A percentile compares a stretch with the other conserved stretches of the same genome.
These are phyloP conservation scores for Metschnikowia kunwiensis DNA, from an alignment of 805 yeast species.

Conservation along the genomic window DNA sequence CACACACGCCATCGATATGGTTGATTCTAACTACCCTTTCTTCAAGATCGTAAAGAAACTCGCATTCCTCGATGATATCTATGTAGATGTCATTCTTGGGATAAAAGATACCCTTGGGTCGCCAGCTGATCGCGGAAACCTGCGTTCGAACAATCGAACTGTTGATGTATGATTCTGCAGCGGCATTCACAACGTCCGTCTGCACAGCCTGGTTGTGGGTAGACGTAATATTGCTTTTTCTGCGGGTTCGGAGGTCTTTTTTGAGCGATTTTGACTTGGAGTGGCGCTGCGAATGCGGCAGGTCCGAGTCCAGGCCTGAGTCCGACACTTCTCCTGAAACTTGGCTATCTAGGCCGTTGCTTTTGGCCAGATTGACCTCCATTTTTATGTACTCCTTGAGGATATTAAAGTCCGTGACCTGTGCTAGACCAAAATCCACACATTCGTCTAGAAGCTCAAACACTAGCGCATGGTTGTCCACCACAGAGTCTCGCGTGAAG, in stretches of 20 bases:
- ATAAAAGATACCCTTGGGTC: constrained; percentile 45
- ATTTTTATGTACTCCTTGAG: constrained; percentile 74
- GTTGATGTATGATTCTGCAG: constrained; percentile 40
- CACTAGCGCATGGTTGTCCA: constrained; percentile 71
- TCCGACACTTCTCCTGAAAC: constrained; percentile 8
- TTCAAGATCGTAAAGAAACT: constrained; percentile 35
- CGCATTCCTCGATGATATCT: constrained; percentile 39
- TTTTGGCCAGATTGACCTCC: constrained; percentile 28
- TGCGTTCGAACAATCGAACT: constrained; percentile 74
- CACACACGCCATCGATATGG: constrained; percentile 34
- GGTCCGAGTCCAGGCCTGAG: constrained; percentile 12
- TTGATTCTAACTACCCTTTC: constrained; percentile 27
- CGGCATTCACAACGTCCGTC: constrained; percentile 28
- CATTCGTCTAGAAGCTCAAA: constrained; percentile 87
- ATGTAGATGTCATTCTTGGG: constrained; percentile 43
- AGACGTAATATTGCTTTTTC: constrained; percentile 25
- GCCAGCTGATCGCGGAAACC: constrained; percentile 52
- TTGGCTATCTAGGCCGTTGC: constrained; percentile 7
- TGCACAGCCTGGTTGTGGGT: constrained; percentile 39
- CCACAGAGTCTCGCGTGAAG: constrained; percentile 44
- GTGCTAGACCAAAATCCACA: constrained; percentile 86
- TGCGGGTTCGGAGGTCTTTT: constrained; percentile 1
- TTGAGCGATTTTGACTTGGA: constrained; percentile 9
- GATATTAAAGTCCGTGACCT: constrained; percentile 74
- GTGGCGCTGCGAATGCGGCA: constrained; percentile 3